These are phyloP conservation scores for Aspergillus coremiiformis DNA, from an alignment of 495 filamentous ascomycete species.

Conservation along the genomic window DNA sequence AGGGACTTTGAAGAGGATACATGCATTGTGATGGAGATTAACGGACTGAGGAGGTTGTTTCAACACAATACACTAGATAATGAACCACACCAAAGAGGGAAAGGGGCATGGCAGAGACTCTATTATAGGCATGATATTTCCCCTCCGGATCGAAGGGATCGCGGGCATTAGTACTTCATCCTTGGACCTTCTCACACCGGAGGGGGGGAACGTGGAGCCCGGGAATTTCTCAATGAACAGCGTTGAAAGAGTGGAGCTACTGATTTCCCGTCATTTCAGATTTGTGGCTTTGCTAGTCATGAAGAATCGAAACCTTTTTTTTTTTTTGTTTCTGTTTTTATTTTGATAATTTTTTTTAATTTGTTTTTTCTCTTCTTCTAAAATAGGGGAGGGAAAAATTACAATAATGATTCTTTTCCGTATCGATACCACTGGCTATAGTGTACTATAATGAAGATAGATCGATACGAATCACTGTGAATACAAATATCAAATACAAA, in stretches of 20 bases:
- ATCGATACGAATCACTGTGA: too few relatives aligned
- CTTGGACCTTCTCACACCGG: not conserved
- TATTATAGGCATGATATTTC: not conserved
- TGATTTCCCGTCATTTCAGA: not conserved
- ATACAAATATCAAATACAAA: too few relatives aligned
- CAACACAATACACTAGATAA: too few relatives aligned
- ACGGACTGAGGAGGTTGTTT: too few relatives aligned
- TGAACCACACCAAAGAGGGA: not conserved
- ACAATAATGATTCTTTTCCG: too few relatives aligned
- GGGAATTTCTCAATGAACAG: not conserved
- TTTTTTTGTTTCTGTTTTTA: too few relatives aligned
- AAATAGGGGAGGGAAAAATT: too few relatives aligned
- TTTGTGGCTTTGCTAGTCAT: not conserved
- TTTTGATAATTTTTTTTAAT: too few relatives aligned
- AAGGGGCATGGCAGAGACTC: not conserved
- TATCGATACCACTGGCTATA: too few relatives aligned
- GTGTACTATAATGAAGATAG: too few relatives aligned
- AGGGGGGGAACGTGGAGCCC: conserved; percentile 1
- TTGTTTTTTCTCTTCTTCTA: too few relatives aligned
- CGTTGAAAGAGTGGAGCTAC: not conserved
- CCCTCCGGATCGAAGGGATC: not conserved
- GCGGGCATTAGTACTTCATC: not conserved
- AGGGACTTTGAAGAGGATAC: conserved; percentile 18
- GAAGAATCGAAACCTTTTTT: not conserved
- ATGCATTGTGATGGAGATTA: not conserved